Percentiles rank a stretch among this genome's conserved stretches.
These are phyloP conservation scores for Fusarium illudens DNA, from an alignment of 2,329 filamentous ascomycete species.

Conservation along the genomic window DNA sequence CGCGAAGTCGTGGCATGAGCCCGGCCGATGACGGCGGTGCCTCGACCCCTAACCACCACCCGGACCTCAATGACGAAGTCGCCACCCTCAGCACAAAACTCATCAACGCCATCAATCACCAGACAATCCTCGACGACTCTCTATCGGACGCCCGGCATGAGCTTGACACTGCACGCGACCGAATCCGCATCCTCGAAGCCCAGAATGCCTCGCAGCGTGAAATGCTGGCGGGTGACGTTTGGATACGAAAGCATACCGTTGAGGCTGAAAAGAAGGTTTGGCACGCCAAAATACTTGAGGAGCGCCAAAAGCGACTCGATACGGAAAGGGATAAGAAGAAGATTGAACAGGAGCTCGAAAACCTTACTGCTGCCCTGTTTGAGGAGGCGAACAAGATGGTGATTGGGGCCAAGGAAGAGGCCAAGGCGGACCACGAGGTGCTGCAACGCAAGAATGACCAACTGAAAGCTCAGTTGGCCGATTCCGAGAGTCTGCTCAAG, in stretches of 20 bases:
- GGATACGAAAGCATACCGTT: slow-evolving; percentile 78
- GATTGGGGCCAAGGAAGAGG: slow-evolving; percentile 84
- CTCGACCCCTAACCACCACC: slow-evolving; percentile 54
- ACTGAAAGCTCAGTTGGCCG: slow-evolving; percentile 82
- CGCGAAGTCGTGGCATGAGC: slow-evolving; percentile 62
- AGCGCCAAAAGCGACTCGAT: slow-evolving; percentile 69
- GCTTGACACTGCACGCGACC: slow-evolving; percentile 75
- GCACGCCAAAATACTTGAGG: slow-evolving; percentile 67
- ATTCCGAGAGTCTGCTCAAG: slow-evolving; percentile 84
- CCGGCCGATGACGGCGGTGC: slow-evolving; percentile 50
- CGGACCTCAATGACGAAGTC: slow-evolving; percentile 75
- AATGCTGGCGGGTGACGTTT: slow-evolving; percentile 75
- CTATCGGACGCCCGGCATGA: slow-evolving; percentile 85
- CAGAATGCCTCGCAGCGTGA: slow-evolving; percentile 73
- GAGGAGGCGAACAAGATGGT: slow-evolving; percentile 99
- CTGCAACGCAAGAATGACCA: slow-evolving; percentile 88
- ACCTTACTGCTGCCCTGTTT: slow-evolving; percentile 89
- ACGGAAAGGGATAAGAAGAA: slow-evolving; percentile 83
- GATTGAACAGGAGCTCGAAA: slow-evolving; percentile 93
- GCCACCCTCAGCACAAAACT: slow-evolving; percentile 93
- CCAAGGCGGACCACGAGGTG: slow-evolving; percentile 82
- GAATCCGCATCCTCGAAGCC: slow-evolving; percentile 73
- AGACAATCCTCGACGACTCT: slow-evolving; percentile 89
- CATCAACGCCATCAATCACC: slow-evolving; percentile 96
- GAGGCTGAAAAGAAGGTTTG: slow-evolving; percentile 75